These are phyloP conservation scores for Phytophthora rubi DNA, from an alignment of 352 stramenopile genomes.

Conservation along the genomic window DNA sequence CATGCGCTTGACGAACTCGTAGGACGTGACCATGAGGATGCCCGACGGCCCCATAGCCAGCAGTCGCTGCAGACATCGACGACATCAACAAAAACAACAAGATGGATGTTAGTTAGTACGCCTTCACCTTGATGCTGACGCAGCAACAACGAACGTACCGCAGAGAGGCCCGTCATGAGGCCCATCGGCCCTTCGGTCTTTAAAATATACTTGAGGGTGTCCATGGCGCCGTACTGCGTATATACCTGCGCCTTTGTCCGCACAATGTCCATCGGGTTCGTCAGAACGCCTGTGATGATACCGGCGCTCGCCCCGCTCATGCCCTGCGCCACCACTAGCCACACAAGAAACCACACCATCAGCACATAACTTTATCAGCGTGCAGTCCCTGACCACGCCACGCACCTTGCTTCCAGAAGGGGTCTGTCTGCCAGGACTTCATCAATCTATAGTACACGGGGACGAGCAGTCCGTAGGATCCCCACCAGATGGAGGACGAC, in stretches of 20 bases:
- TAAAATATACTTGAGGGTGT: conserved; percentile 88
- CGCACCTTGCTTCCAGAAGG: conserved; percentile 86
- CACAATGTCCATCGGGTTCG: conserved; percentile 92
- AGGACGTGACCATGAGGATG: conserved; percentile 87
- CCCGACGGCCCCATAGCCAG: conserved; percentile 85
- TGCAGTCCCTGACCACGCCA: neutral
- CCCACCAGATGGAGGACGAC: conserved; percentile 89
- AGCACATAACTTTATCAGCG: neutral
- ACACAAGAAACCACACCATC: conserved; percentile 5
- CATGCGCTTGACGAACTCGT: conserved; percentile 91
- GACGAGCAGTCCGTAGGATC: conserved; percentile 83
- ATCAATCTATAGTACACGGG: conserved; percentile 75
- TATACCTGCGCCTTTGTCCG: conserved; percentile 86
- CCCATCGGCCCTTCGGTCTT: conserved; percentile 71
- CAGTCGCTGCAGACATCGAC: conserved; percentile 52
- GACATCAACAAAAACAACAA: conserved; percentile 3
- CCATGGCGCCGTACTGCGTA: conserved; percentile 84
- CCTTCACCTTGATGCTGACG: too few relatives aligned
- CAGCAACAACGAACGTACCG: conserved; percentile 49
- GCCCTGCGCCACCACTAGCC: conserved; percentile 72
- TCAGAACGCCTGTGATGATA: conserved; percentile 80
- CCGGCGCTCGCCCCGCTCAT: conserved; percentile 78
- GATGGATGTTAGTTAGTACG: too few relatives aligned
- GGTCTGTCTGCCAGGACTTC: conserved; percentile 60
- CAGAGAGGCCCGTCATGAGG: conserved; percentile 83